Base-by-base conservation (phyloP, 2,329 filamentous ascomycete genomes). In the Trichoderma lentiforme region DNA sequence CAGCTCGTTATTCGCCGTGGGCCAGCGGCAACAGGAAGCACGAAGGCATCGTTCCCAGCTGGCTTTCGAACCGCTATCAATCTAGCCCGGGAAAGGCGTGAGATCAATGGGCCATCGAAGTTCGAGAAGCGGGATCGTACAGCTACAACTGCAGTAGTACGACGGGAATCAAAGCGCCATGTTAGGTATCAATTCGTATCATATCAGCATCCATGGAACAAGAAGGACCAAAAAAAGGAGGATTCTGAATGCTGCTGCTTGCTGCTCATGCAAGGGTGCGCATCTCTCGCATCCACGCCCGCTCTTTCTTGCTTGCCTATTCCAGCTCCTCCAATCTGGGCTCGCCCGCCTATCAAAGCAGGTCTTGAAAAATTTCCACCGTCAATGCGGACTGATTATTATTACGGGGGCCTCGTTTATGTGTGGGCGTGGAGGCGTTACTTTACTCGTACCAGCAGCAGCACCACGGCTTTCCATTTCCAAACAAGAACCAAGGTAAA, bases 321-420 rank as follows among this genome's bases (percentile, higher is more conserved):
- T 34, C 47, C 32, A 43, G 64, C 51, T 28, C 51, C 51, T 57
- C 21, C 30, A 67, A 67, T 67, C 39, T 65, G 47, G 47, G 47
- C 60, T 62, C 34, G n/a, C 34, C n/a, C 58, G 21, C 58, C 39
- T 67, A 57, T 36, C 47, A 32, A 36, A 39, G 39, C 61, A 24
- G 28, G 39, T 43, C 39, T 43, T 56, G 28, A 14, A 39, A 36
- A 39, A 57, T 36, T 67, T 30, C 63, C 64, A 57, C 24, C 18
- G 15, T 21, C 51, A 28, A 67, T 58, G 47, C 64, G 24, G 36
- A 21, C 32, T 12, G 24, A 43, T 21, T 30, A 30, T 32, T 28
- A 67, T 67, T 67, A 43, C 64, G 51, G 51, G 64, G 64, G 64
- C 15, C 24, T 58, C 53, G 64, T 67, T 57, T 67, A 43, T 67